Conservation (phyloP, 2,329 filamentous ascomycete species). For the Curvularia sp. region DNA sequence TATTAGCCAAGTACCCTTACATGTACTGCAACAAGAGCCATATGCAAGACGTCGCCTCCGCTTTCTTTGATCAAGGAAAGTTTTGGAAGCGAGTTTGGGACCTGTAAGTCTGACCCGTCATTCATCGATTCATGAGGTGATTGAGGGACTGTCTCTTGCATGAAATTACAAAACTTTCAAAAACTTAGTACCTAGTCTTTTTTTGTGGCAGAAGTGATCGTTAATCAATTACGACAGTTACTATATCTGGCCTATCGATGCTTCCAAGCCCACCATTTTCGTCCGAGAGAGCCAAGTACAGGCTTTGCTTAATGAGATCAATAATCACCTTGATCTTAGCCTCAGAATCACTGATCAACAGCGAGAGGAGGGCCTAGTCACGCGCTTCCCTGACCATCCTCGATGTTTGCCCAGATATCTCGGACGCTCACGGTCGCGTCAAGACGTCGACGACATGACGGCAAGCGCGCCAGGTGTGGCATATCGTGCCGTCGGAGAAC, state of each 20-base stretch:
- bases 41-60: constrained; percentile 59
- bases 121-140: constrained; percentile 11
- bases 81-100: constrained; percentile 73
- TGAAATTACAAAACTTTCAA: background rate
- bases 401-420: constrained; percentile 73
- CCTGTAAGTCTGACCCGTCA: constrained; percentile 66
- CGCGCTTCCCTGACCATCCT: constrained; percentile 67
- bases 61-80: constrained; percentile 65
- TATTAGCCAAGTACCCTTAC: constrained; percentile 66
- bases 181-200: background rate
- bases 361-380: constrained; percentile 63
- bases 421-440: constrained; percentile 61
- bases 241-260: constrained; percentile 64
- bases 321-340: constrained; percentile 59
- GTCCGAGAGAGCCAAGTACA: constrained; percentile 72
- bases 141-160: background rate
- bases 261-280: constrained; percentile 66
- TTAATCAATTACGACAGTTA: constrained; percentile 61
- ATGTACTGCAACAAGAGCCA: constrained; percentile 62
- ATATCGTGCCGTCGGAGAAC: constrained; percentile 29
- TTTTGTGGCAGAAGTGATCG: background rate
- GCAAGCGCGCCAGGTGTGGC: constrained; percentile 25
- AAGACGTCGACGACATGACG: constrained; percentile 53
- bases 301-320: constrained; percentile 70
- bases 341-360: constrained; percentile 66